Evolutionary conservation across 768 basidiomycete genomes (phyloP), one percentile per base, ranked within the genome.

Genomic region (Boletus pseudo-olivaceus): DNA sequence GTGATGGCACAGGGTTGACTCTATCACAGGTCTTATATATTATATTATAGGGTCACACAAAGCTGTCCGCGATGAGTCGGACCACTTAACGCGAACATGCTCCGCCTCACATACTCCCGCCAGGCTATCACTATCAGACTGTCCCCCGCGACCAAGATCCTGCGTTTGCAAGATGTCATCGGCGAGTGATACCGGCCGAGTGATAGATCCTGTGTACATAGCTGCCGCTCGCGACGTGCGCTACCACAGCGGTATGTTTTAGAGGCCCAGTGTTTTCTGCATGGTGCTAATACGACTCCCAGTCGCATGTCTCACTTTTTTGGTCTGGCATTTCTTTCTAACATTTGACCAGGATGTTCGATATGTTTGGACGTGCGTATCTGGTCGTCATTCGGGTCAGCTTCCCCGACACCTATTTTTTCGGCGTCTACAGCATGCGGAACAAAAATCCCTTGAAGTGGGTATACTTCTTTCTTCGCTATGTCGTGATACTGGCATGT

Each of bases 391-490:
- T 44, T 32, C 10, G 6, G 4, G 7, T 23, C n/a, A 17, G 9
- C 38, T 44, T n/a, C n/a, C n/a, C 35, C 45, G 33, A 59, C 7
- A 7, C 27, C 15, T n/a, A 1, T 9, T 9, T 45, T 10, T 33
- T 45, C 12, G n/a, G 15, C 12, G 15, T 7, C 23, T 12, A n/a
- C 34, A 72, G 67, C 12, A 69, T 69, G 56, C 55, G 51, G 10
- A 58, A 58, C 17, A 46, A 23, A n/a, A 63, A 43, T 8, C 48
- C 51, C 5, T 57, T 65, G 29, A 73, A 68, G 49, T 72, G 72
- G 71, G 17, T 66, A 17, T 68, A 68, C 27, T 35, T 68, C n/a
- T 60, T 63, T 44, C 54, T 68, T 55, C 68, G 58, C n/a, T 70
- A 70, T 55, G 37, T 50, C 38, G 53, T 52, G 6, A 48, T 70